Evolutionary conservation across 495 filamentous ascomycete genomes (phyloP).

Genomic region (Lasiosphaeris hirsuta): DNA sequence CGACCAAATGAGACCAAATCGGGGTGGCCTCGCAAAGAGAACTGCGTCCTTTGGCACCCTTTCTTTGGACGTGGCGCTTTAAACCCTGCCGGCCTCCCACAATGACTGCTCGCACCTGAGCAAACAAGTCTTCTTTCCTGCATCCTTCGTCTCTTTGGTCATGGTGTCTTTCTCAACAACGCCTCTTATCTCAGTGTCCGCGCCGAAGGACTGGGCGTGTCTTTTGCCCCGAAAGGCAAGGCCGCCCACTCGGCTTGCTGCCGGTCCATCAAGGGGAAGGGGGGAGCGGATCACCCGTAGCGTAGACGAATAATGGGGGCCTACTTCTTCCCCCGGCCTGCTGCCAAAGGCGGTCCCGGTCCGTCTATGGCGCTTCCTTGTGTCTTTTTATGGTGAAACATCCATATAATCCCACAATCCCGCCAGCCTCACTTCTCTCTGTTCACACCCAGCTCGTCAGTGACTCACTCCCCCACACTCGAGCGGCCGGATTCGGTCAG

Average conservation of each 20-base stretch:
- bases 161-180: not conserved
- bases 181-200: too few species aligned
- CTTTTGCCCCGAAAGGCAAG: too few species aligned
- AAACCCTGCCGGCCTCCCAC: not conserved
- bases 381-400: slow-evolving; percentile 27
- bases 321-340: slow-evolving; percentile 1
- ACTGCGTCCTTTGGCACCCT: not conserved
- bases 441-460: slow-evolving; percentile 16
- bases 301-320: not conserved
- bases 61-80: not conserved
- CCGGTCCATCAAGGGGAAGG: not conserved
- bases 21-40: not conserved
- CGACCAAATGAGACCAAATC: too few species aligned
- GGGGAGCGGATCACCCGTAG: too few species aligned
- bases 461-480: slow-evolving; percentile 35
- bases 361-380: not conserved
- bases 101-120: not conserved
- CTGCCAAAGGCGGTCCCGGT: slow-evolving; percentile 10
- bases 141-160: not conserved
- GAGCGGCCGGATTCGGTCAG: slow-evolving; percentile 19
- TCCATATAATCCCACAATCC: slow-evolving; percentile 21
- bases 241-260: not conserved
- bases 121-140: slow-evolving; percentile 7
- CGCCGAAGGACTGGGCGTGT: too few species aligned
- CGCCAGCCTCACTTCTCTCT: slow-evolving; percentile 25